Evolutionary conservation across 208 protist genomes (phyloP).

Genomic region (Trypanosoma grayi): DNA sequence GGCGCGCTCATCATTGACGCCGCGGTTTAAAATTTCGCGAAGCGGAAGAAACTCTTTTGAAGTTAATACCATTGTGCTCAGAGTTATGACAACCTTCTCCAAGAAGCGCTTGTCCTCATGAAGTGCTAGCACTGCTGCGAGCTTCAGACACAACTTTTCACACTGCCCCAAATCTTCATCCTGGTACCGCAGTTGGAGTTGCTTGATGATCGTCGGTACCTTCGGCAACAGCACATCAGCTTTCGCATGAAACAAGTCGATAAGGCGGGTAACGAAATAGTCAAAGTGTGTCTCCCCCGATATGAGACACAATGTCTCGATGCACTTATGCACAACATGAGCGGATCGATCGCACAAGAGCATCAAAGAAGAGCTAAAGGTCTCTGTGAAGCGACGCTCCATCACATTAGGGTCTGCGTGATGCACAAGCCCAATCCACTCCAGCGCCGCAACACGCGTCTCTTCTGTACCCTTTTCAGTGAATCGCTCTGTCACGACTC

Average conservation of each 20-base stretch:
- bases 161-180: constrained; percentile 22
- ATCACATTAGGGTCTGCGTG: constrained; percentile 28
- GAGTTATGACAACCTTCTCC: constrained; percentile 61
- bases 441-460: constrained; percentile 42
- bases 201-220: constrained; percentile 46
- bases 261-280: constrained; percentile 26
- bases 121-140: constrained; percentile 16
- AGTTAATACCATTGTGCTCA: constrained; percentile 84
- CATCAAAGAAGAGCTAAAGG: constrained; percentile 29
- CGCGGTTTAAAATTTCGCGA: constrained; percentile 57
- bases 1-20: constrained; percentile 24
- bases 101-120: constrained; percentile 53
- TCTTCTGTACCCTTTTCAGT: constrained; percentile 35
- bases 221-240: constrained; percentile 33
- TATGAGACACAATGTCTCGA: constrained; percentile 47
- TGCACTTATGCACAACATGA: constrained; percentile 40
- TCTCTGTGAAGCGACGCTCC: constrained; percentile 15
- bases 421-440: constrained; percentile 54
- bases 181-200: constrained; percentile 37
- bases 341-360: constrained; percentile 42
- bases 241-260: constrained; percentile 24
- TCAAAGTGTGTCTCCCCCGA: constrained; percentile 36
- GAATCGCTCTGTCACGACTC: constrained; percentile 8
- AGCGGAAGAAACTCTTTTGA: constrained; percentile 84
- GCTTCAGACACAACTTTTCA: constrained; percentile 28